Base-by-base conservation (phyloP, 257 asterid species). In the Avicennia marina region DNA sequence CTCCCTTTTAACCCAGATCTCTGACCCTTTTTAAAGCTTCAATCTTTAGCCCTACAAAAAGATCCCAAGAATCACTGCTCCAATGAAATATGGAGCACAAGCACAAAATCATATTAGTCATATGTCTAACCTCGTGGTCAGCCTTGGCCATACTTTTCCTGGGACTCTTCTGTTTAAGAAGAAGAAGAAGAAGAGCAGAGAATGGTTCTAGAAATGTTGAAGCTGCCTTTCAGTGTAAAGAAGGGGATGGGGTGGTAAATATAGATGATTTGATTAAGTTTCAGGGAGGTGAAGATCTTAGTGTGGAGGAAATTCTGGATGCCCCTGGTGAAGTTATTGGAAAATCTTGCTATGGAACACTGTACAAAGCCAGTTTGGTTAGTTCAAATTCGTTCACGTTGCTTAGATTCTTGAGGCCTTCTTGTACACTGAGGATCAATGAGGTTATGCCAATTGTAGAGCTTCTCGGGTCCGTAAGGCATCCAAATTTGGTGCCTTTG, bases 271-370 rank as follows among this genome's bases (percentile, higher is more conserved):
- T 86, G 49, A 68, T 81, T 13, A 83, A 67, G 73, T 86, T 80
- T 65, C 48, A 65, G 18, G 90, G 83, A 8, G 81, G 83, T 58
- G 89, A 76, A 71, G 85, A 77, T 66, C 87, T 86, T 0, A 71
- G 56, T 19, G 70, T 73, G 4, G 52, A 63, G 59, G 94, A 83
- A 57, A 75, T 86, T 26, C 78, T 86, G 2, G 94, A 86, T 62
- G 94, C 95, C 43, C 94, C 95, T 26, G 95, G 95, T 20, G 94
- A 86, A 62, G 95, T 86, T 19, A 77, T 83, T 18, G 95, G 86
- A 13, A 86, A 86, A 63, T 83, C 87, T 3, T 71, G 81, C 64
- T 81, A 77, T 77, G 95, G 95, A 27, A 83, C 87, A 43, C 62
- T 86, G 69, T 86, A 86, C 61, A 76, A 72, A 76, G 95, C 95